phyloP scores from a whole-genome alignment of 257 asterid genomes.

The Gentiana macrophylla region DNA sequence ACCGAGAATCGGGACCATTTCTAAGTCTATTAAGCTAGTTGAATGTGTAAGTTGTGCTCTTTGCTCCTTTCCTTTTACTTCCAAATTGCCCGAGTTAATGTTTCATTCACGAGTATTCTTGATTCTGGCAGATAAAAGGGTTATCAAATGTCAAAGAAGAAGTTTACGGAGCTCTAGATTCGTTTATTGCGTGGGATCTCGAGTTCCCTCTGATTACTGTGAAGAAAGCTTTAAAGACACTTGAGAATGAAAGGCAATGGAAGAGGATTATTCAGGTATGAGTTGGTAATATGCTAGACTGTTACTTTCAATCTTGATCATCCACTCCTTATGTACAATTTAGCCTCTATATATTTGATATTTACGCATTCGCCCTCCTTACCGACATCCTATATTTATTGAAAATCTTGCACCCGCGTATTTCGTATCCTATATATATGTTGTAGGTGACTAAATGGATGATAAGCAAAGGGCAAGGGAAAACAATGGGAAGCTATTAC shows the following conservation, averaged over 20 bases:
- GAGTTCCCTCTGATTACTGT: constrained; percentile 89
- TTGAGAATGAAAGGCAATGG: constrained; percentile 80
- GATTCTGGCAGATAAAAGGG: constrained; percentile 49
- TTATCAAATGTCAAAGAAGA: constrained; percentile 93
- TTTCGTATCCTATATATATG: neutral
- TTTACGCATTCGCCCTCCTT: too few relatives aligned
- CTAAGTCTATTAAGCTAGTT: constrained; percentile 73
- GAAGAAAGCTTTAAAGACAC: constrained; percentile 81
- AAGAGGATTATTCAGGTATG: constrained; percentile 82
- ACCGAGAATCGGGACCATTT: constrained; percentile 68
- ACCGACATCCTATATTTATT: too few relatives aligned
- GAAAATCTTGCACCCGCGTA: too few relatives aligned
- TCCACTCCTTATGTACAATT: constrained; percentile 2
- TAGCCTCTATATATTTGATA: neutral
- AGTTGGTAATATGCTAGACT: neutral
- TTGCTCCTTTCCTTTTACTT: constrained; percentile 1
- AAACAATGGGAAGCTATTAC: constrained; percentile 96
- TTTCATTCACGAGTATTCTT: neutral
- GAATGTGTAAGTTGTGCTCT: constrained; percentile 58
- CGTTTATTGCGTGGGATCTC: constrained; percentile 95
- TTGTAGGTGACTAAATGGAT: constrained; percentile 83
- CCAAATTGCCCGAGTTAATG: neutral
- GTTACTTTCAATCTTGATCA: neutral
- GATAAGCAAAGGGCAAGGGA: constrained; percentile 95
- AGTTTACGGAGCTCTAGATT: constrained; percentile 90